Conservation (phyloP, 1,284 basidiomycete genomes). For the Ceratobasidium sp. region DNA sequence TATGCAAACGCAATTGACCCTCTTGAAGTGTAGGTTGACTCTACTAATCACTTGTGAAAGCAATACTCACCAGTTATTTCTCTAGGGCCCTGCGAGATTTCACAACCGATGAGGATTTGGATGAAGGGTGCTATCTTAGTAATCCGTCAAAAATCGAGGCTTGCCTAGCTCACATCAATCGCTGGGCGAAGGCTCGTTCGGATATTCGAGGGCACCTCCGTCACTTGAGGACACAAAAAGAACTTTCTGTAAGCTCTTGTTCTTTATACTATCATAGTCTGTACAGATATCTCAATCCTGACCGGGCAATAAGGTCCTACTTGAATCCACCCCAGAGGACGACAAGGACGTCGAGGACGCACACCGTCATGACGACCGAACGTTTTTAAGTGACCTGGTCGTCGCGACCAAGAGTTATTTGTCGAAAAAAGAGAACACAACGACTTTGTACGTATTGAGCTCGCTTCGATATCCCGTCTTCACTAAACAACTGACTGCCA, state of each 20-base stretch:
- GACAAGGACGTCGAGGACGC: slow-evolving; percentile 1
- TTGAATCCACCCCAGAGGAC: not conserved
- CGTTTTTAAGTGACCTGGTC: not conserved
- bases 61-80: too few relatives aligned
- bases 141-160: not conserved
- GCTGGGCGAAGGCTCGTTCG: not conserved
- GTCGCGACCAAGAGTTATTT: not conserved
- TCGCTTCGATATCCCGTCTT: not conserved
- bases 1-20: slow-evolving; percentile 33
- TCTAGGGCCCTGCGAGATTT: not conserved
- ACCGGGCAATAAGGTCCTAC: not conserved
- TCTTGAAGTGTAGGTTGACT: slow-evolving; percentile 42
- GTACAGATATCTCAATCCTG: not conserved
- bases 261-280: too few relatives aligned
- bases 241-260: not conserved
- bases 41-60: too few relatives aligned
- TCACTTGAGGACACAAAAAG: not conserved
- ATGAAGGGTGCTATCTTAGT: not conserved
- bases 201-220: not conserved
- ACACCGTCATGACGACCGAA: slow-evolving; percentile 20
- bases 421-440: not conserved
- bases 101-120: not conserved
- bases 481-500: not conserved
- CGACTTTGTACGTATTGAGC: not conserved
- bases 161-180: not conserved